Evolutionary conservation across 2,329 filamentous ascomycete genomes (phyloP).

Genomic region (Tolypocladium inflatum): DNA sequence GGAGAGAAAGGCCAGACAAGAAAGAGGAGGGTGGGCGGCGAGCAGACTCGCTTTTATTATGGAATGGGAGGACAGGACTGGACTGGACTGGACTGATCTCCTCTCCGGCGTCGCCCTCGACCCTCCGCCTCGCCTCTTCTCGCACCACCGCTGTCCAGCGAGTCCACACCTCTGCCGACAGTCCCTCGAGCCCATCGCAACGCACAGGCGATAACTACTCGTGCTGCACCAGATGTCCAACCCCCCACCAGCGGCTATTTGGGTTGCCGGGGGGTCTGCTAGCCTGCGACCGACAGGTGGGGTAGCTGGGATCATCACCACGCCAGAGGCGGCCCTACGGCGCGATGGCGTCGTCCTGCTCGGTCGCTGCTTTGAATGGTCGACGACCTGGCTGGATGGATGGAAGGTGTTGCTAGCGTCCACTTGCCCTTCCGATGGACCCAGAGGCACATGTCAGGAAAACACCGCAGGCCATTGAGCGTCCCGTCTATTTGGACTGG

Average conservation of each 20-base stretch:
- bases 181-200: not conserved
- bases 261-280: constrained; percentile 2
- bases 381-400: not conserved
- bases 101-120: not conserved
- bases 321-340: not conserved
- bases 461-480: constrained; percentile 7
- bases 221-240: not conserved
- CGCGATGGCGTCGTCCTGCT: not conserved
- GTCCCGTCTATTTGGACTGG: not conserved
- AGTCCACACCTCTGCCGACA: not conserved
- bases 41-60: constrained; percentile 9
- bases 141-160: not conserved
- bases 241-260: constrained; percentile 6
- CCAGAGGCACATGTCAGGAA: constrained; percentile 13
- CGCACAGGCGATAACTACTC: not conserved
- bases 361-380: not conserved
- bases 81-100: constrained; percentile 1
- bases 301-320: constrained; percentile 4
- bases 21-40: constrained; percentile 8
- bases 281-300: constrained; percentile 10
- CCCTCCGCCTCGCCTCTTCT: not conserved
- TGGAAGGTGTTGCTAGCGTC: not conserved
- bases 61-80: constrained; percentile 2
- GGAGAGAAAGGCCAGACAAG: constrained; percentile 11
- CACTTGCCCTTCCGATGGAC: not conserved